Evolutionary conservation across 176 grass and related monocot genomes (phyloP).

Genomic region (Dactylis glomerata): DNA sequence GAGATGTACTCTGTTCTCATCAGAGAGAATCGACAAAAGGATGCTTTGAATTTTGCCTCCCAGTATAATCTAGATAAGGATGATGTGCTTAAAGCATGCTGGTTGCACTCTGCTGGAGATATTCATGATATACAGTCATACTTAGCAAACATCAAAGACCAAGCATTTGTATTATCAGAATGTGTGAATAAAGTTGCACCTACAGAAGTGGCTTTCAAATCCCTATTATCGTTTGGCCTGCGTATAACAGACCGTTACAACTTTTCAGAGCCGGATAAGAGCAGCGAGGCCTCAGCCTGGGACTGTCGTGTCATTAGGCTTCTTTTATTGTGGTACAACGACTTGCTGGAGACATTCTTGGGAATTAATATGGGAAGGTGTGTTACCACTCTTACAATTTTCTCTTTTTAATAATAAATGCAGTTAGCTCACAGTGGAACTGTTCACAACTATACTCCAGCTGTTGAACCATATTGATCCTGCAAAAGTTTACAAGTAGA

Average conservation of each 20-base stretch:
- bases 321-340: conserved; percentile 65
- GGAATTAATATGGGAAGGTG: conserved; percentile 99
- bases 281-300: conserved; percentile 48
- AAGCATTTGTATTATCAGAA: conserved; percentile 82
- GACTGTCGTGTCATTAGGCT: conserved; percentile 69
- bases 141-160: conserved; percentile 79
- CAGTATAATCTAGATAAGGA: conserved; percentile 72
- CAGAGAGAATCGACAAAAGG: conserved; percentile 51
- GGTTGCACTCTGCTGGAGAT: conserved; percentile 54
- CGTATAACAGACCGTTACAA: conserved; percentile 60
- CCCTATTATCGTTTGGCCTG: conserved; percentile 88
- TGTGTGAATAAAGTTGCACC: conserved; percentile 77
- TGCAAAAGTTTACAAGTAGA: conserved; percentile 14
- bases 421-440: background rate
- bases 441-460: conserved; percentile 24
- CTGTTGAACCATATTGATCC: conserved; percentile 2
- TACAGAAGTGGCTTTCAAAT: conserved; percentile 64
- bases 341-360: conserved; percentile 88
- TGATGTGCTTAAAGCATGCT: conserved; percentile 85
- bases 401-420: conserved; percentile 20
- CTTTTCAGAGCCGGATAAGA: conserved; percentile 55
- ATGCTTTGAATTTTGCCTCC: conserved; percentile 71
- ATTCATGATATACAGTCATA: conserved; percentile 66
- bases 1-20: conserved; percentile 80
- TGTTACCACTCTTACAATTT: conserved; percentile 31